Base-by-base conservation (phyloP, 2,329 filamentous ascomycete species). In the Cyphellophora europaea region DNA sequence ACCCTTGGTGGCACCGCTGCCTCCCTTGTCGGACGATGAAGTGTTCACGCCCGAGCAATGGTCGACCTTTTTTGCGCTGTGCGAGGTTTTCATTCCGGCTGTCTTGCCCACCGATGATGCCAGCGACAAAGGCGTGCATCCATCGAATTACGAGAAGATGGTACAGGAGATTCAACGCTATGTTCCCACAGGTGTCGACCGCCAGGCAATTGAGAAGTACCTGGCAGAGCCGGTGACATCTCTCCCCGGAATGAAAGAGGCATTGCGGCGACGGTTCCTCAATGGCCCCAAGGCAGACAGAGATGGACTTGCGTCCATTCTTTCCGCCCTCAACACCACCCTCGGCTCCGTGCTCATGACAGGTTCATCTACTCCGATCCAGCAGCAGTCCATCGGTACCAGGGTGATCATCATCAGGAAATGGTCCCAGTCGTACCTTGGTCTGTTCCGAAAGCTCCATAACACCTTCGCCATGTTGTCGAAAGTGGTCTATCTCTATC, bases 281-380 rank as follows among this genome's bases (percentile, higher is more conserved):
- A 37, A 63, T 8, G 61, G 67, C 42, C 67, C 66, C 12, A 53
- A 63, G 2, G 62, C 67, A 17, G 60, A 62, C 3, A 62, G 53
- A 39, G 68, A 66, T 37, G 63, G 66, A 5, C 51, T 78, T n/a
- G 48, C 57, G 1, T 56, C 71, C 40, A 59, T 77, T 10, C 51
- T 78, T 38, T 70, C 59, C 35, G 55, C 69, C 3, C 58, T 79
- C 13, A 66, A 72, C 48, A 70, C 70, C 10, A 67, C 67, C 29
- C 58, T 69, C 18, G 72, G 73, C 16, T 71, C 72, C 2, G 53
- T 77, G 8, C 50, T 75, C 5, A 52, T 77, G 31, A 79, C 74
- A 3, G 74, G 75, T 10, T 71, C 67, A 25, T 57, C 64, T 3
- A 70, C 66, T 1, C 67, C 69, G 3, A 62, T 79, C 30, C 63